Evolutionary conservation across 768 basidiomycete genomes (phyloP).

Genomic region (Leucosporidium scottii): DNA sequence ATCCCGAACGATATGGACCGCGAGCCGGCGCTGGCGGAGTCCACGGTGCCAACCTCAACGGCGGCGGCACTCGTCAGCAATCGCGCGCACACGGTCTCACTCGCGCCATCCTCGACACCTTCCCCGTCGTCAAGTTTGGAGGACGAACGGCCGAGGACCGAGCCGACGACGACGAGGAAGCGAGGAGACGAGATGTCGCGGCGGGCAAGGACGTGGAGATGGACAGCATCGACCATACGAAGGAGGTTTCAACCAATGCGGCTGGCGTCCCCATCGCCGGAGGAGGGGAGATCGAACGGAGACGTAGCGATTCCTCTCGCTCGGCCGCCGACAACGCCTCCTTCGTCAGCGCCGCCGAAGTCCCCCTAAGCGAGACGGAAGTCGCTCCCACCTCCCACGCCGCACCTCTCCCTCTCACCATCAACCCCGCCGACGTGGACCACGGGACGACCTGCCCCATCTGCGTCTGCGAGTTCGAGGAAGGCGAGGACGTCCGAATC

Average conservation of each 20-base stretch:
- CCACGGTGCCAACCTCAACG: constrained; percentile 39
- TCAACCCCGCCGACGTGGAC: constrained; percentile 13
- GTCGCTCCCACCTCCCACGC: background rate
- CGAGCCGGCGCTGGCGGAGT: constrained; percentile 45
- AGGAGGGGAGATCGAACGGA: background rate
- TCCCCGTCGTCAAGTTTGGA: constrained; percentile 85
- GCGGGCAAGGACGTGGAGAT: constrained; percentile 4
- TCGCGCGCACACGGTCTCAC: constrained; percentile 77
- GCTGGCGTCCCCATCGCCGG: background rate
- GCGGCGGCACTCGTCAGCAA: constrained; percentile 48
- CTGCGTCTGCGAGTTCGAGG: constrained; percentile 87
- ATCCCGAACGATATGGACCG: constrained; percentile 88
- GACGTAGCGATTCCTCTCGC: constrained; percentile 30
- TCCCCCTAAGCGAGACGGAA: background rate
- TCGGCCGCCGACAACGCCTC: background rate
- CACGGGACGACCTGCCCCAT: constrained; percentile 75
- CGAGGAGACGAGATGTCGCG: constrained; percentile 9
- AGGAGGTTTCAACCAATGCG: background rate
- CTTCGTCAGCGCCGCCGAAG: background rate
- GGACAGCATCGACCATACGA: background rate
- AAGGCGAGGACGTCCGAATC: constrained; percentile 82
- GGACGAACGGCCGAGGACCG: constrained; percentile 8
- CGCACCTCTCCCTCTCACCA: background rate
- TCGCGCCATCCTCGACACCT: constrained; percentile 89
- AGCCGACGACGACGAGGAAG: constrained; percentile 18